Evolutionary conservation across 2,329 filamentous ascomycete species (phyloP), one percentile per base, ranked within the genome.

Genomic region (Apiospora phragmitis): DNA sequence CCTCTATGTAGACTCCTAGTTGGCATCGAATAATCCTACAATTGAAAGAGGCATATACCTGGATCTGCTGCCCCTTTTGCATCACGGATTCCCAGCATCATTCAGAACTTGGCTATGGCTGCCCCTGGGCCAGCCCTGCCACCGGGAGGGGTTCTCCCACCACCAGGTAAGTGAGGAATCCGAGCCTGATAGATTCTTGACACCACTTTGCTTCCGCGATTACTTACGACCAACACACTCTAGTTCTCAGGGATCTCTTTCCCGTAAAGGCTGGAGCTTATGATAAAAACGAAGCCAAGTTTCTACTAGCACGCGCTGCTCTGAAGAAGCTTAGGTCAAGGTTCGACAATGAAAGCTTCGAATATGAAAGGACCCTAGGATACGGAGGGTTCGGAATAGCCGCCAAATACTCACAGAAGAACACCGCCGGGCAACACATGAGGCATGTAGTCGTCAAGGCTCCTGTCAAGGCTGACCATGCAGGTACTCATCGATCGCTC

Each of bases 371-470:
- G 35, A 35, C 35, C 18, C 29, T 68, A 3, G 67, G 67, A 11
- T 49, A 24, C 14, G 67, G 67, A 55, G 45, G 67, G 5, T 68
- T 55, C 35, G 67, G 67, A 29, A 14, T 68, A 5, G 45, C 67
- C 24, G 67, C 26, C 9, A 68, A 68, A 32, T 68, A 55, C 32
- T 21, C 38, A 43, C 65, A 68, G 45, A 35, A 24, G 24, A 8
- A 24, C 45, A 2, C 4, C 14, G 6, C 4, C 8, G 67, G 45
- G 8, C 9, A 41, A 38, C 45, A 51, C 45, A 9, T 68, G 11
- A 38, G 45, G 7, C 14, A 51, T 26, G 32, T 68, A 2, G 67
- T 55, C 9, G 67, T 68, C 18, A 68, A 55, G 45, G 67, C 65
- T 8, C 65, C 65, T 67, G 38, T 68, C 29, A 49, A 41, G 4